phyloP scores from a whole-genome alignment of 1,284 basidiomycete genomes.

The Hypsizygus ulmarius region DNA sequence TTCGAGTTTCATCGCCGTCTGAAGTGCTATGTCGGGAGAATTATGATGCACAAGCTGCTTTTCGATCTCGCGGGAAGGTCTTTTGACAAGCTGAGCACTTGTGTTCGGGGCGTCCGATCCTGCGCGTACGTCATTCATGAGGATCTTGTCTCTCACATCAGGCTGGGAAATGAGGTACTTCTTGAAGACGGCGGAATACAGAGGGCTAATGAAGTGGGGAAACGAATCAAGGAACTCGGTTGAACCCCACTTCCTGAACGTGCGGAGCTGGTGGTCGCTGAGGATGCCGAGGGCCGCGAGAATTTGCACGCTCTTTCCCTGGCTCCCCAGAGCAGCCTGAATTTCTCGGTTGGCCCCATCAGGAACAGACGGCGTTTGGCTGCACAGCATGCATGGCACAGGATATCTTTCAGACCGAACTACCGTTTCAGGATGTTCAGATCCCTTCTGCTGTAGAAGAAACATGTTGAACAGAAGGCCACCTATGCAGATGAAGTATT shows the following conservation, averaged over 20 bases:
- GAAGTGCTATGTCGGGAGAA: constrained; percentile 1
- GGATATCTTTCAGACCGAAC: background rate
- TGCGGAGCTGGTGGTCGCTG: constrained; percentile 8
- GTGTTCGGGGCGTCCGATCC: no score
- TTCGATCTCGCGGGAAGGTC: constrained; percentile 5
- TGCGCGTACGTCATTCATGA: no score
- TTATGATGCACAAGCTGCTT: background rate
- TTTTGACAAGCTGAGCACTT: background rate
- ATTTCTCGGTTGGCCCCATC: constrained; percentile 1
- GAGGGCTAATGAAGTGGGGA: background rate
- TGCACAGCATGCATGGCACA: constrained; percentile 7
- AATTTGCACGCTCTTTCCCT: background rate
- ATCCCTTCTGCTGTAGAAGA: no score
- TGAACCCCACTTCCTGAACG: constrained; percentile 3
- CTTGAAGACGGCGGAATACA: constrained; percentile 3
- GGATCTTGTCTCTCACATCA: no score
- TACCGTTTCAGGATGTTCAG: no score
- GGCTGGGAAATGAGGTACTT: background rate
- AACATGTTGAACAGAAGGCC: no score
- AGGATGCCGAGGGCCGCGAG: constrained; percentile 6
- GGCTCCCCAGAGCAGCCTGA: background rate
- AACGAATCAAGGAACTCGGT: constrained; percentile 5
- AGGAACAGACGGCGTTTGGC: background rate
- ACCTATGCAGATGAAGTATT: no score
- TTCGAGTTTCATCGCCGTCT: constrained; percentile 1